Conservation (phyloP, 192 early-diverging fungal genomes). For the Backusella westeae region DNA sequence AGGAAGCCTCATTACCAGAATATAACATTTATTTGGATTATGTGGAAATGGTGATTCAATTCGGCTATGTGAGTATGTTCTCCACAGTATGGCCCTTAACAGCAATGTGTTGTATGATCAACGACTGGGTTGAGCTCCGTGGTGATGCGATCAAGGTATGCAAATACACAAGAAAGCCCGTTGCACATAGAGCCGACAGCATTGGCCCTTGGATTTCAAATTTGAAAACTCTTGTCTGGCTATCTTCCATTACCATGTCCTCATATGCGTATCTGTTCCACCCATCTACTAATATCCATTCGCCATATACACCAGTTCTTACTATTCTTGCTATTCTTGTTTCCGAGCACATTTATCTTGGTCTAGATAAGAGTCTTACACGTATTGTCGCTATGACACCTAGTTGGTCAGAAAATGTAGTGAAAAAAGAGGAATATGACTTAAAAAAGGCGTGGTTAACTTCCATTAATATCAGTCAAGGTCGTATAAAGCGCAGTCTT, state of each 20-base stretch:
- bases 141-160: slow-evolving; percentile 91
- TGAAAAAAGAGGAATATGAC: slow-evolving; percentile 37
- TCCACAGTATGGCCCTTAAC: slow-evolving; percentile 84
- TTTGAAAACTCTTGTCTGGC: slow-evolving; percentile 45
- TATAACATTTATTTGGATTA: slow-evolving; percentile 90
- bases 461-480: background rate
- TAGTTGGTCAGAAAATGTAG: slow-evolving; percentile 25
- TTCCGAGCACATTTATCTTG: slow-evolving; percentile 38
- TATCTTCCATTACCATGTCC: slow-evolving; percentile 57
- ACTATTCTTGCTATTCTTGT: slow-evolving; percentile 31
- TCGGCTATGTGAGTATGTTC: slow-evolving; percentile 88
- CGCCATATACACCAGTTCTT: slow-evolving; percentile 28
- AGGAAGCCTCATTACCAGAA: slow-evolving; percentile 61
- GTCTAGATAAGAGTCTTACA: slow-evolving; percentile 15
- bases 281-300: slow-evolving; percentile 34
- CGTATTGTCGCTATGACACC: slow-evolving; percentile 24
- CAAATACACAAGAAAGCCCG: slow-evolving; percentile 55
- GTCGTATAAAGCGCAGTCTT: background rate
- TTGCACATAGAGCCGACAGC: slow-evolving; percentile 31
- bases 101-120: slow-evolving; percentile 75
- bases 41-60: slow-evolving; percentile 92
- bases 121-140: slow-evolving; percentile 91
- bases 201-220: slow-evolving; percentile 40
- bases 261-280: slow-evolving; percentile 56
- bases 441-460: slow-evolving; percentile 39